Evolutionary conservation across 2,329 filamentous ascomycete species (phyloP).

Genomic region (Neurospora sp.): DNA sequence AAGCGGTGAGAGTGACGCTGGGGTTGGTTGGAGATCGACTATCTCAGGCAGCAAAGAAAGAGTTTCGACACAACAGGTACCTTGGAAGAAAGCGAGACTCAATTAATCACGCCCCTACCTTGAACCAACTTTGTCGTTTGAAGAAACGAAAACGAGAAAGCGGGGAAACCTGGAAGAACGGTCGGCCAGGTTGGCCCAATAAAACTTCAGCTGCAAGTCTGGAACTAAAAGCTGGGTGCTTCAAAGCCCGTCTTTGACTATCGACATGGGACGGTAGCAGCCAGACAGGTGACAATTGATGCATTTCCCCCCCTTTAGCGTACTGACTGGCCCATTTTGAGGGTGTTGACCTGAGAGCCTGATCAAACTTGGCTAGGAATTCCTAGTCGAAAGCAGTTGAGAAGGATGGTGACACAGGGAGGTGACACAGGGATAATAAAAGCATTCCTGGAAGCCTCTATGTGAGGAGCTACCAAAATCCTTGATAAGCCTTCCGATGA

Average conservation of each 20-base stretch:
- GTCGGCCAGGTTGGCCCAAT: not conserved
- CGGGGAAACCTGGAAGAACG: not conserved
- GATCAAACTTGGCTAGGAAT: not conserved
- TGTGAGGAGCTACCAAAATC: not conserved
- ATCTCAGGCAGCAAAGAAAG: not conserved
- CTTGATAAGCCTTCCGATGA: not conserved
- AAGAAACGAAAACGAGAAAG: not conserved
- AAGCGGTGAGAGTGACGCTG: not conserved
- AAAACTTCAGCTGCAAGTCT: not conserved
- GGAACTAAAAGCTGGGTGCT: not conserved
- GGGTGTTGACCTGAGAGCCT: not conserved
- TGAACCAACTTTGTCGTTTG: not conserved
- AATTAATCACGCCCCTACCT: not conserved
- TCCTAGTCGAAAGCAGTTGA: not conserved
- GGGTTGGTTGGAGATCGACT: not conserved
- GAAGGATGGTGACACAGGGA: not conserved
- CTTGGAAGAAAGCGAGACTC: not conserved
- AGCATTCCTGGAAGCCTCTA: not conserved
- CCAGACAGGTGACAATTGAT: not conserved
- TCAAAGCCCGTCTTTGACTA: not conserved
- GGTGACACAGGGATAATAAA: not conserved
- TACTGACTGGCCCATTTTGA: not conserved
- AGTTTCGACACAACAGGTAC: not conserved
- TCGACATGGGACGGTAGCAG: not conserved
- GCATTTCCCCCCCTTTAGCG: not conserved